phyloP scores from a whole-genome alignment of 1,284 basidiomycete genomes.

The Cystobasidium sp. region DNA sequence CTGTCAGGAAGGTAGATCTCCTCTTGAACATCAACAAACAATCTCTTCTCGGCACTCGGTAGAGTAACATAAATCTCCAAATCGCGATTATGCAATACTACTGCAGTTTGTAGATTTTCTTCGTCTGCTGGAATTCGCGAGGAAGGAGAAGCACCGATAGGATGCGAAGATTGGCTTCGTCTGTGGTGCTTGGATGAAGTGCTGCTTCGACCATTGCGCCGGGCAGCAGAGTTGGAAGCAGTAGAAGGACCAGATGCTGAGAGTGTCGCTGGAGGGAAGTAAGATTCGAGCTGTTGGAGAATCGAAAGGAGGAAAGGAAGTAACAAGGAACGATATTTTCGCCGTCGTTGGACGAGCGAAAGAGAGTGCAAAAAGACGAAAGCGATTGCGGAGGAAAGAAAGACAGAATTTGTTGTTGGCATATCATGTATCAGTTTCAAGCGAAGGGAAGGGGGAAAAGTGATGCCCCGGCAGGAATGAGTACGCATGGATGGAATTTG shows the following conservation, averaged over 20 bases:
- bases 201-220: neutral
- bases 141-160: neutral
- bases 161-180: neutral
- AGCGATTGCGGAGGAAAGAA: too few relatives aligned
- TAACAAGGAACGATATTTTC: neutral
- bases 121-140: neutral
- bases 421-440: too few relatives aligned
- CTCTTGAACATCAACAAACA: slow-evolving; percentile 30
- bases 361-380: too few relatives aligned
- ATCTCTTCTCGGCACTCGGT: slow-evolving; percentile 8
- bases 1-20: neutral
- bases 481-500: too few relatives aligned
- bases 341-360: too few relatives aligned
- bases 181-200: neutral
- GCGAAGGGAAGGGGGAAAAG: too few relatives aligned
- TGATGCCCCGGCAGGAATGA: too few relatives aligned
- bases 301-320: neutral
- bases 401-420: too few relatives aligned
- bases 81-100: slow-evolving; percentile 9
- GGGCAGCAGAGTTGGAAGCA: neutral
- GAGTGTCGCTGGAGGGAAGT: slow-evolving; percentile 1
- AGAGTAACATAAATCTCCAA: slow-evolving; percentile 30
- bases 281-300: slow-evolving; percentile 13
- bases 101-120: slow-evolving; percentile 2
- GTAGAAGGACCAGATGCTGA: neutral